Conservation (phyloP, 1,284 basidiomycete species). For the Takashimella tepidaria region DNA sequence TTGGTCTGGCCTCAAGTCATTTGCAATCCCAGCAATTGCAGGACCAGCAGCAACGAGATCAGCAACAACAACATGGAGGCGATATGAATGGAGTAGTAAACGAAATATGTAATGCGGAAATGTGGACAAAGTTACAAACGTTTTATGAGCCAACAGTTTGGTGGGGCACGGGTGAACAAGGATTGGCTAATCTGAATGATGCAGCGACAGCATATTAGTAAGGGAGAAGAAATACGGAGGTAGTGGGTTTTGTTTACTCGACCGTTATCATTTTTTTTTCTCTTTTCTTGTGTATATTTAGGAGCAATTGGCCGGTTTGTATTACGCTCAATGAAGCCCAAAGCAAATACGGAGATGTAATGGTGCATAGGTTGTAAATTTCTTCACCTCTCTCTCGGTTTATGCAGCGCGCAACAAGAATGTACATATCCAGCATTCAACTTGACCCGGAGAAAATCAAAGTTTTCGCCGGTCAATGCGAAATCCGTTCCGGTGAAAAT, state of each 20-base stretch:
- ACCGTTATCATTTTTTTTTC: not conserved
- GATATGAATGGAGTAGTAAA: not conserved
- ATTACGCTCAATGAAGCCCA: no score
- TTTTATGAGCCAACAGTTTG: slow-evolving; percentile 36
- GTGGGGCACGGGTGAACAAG: slow-evolving; percentile 8
- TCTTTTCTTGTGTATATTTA: not conserved
- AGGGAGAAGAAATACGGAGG: slow-evolving; percentile 5
- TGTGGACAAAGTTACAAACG: slow-evolving; percentile 40
- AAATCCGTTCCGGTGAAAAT: no score
- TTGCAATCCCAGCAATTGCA: not conserved
- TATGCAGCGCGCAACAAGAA: no score
- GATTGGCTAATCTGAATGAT: not conserved
- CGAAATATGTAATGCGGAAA: slow-evolving; percentile 20
- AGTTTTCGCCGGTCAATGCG: no score
- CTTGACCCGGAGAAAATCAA: no score
- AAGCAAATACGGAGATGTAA: no score
- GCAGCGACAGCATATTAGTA: not conserved
- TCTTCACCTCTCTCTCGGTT: no score
- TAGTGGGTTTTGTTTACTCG: not conserved
- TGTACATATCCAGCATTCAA: no score
- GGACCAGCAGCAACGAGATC: not conserved
- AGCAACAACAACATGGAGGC: slow-evolving; percentile 2
- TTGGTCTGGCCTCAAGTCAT: no score
- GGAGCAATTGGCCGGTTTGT: no score
- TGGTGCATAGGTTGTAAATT: no score